Base-by-base conservation (phyloP, 2,329 filamentous ascomycete genomes). In the Fusarium papillatum region DNA sequence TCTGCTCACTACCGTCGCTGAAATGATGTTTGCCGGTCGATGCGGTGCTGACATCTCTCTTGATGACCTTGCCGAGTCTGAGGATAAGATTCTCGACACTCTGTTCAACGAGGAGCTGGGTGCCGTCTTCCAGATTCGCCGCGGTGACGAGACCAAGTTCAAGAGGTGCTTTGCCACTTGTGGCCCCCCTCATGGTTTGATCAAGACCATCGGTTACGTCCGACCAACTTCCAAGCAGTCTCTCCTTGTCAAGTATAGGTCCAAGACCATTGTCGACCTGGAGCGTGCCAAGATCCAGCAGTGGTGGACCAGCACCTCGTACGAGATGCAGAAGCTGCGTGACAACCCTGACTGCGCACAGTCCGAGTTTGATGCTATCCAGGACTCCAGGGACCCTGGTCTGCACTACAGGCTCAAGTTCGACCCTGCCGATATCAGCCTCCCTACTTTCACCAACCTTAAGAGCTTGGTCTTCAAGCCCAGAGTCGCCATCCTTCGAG, bases 1-100 rank as follows among this genome's bases (percentile, higher is more conserved):
- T 80, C 87, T 98, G 13, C 91, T 98, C 82, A 97, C 96, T 1
- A 96, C 96, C 8, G 86, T 98, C 39, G 95, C 93, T 4, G 97
- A 99, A 85, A 98, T 98, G 97, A 97, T 98, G 92, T 98, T 98
- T 83, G 96, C 97, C 38, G 97, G 97, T 34, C 94, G 96, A 68
- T 97, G 95, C 80, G 97, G 96, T 72, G 90, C 95, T 36, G 94
- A 97, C 78, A 88, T 98, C 71, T 94, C 95, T 88, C 88, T 98
- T 69, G 96, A 98, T 81, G 90, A 90, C 66, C 88, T 95, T 46
- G 86, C 90, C 34, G 91, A 91, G 71, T 91, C 91, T 29, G 88
- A 92, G 53, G 89, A 89, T 13, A 86, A 91, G 57, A 88, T 97
- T 22, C 86, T 98, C 10, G 91, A 95, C 68, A 90, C 94, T 0